A percentile compares a stretch with the other conserved stretches of the same genome.
phyloP scores from a whole-genome alignment of 2,329 filamentous ascomycete species.

The Alternaria viburni region DNA sequence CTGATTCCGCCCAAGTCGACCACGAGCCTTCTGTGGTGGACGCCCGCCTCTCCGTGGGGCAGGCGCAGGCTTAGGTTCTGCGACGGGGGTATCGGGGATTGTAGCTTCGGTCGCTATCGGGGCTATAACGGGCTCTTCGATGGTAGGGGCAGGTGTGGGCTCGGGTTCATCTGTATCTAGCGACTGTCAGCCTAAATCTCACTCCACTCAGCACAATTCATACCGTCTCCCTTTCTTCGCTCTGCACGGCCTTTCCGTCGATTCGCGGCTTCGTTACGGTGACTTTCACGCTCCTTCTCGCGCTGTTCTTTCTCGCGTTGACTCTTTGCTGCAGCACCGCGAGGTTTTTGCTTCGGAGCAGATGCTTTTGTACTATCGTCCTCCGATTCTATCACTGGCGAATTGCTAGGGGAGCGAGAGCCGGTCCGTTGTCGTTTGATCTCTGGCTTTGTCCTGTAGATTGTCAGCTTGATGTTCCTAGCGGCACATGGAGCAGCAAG shows the following conservation, averaged over 20 bases:
- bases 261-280: slow-evolving; percentile 74
- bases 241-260: slow-evolving; percentile 84
- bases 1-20: slow-evolving; percentile 48
- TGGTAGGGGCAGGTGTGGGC: slow-evolving; percentile 26
- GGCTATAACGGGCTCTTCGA: slow-evolving; percentile 36
- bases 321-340: slow-evolving; percentile 53
- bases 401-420: slow-evolving; percentile 54
- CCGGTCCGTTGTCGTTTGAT: slow-evolving; percentile 83
- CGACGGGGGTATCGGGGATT: slow-evolving; percentile 32
- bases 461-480: slow-evolving; percentile 32
- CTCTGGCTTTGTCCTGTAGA: slow-evolving; percentile 69
- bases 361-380: slow-evolving; percentile 64
- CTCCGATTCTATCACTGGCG: slow-evolving; percentile 70
- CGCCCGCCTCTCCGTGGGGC: slow-evolving; percentile 43
- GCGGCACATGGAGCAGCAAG: slow-evolving; percentile 10
- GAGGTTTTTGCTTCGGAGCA: slow-evolving; percentile 52
- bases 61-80: slow-evolving; percentile 36
- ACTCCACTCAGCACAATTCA: slow-evolving; percentile 31
- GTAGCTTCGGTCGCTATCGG: slow-evolving; percentile 30
- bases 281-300: slow-evolving; percentile 71
- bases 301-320: slow-evolving; percentile 69
- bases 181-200: slow-evolving; percentile 24
- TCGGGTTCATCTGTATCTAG: slow-evolving; percentile 40
- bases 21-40: slow-evolving; percentile 41
- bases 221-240: slow-evolving; percentile 81